Evolutionary conservation across 2,329 filamentous ascomycete species (phyloP).

Genomic region (Exophiala sp.): DNA sequence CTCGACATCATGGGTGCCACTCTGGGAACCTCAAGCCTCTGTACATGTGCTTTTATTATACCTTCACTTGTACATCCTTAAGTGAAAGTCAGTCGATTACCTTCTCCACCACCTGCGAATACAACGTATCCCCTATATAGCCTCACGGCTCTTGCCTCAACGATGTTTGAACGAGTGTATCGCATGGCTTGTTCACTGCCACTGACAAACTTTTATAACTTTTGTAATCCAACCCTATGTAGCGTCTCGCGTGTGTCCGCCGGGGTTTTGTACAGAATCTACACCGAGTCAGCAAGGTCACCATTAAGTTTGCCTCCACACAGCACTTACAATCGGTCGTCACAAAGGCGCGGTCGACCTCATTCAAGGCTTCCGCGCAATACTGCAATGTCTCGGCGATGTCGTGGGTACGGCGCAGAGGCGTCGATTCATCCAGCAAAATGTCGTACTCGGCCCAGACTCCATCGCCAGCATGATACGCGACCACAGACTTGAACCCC

Average conservation of each 20-base stretch:
- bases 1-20: not conserved
- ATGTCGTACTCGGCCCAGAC: slow-evolving; percentile 59
- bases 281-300: not conserved
- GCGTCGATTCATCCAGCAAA: slow-evolving; percentile 50
- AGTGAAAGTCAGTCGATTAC: no score
- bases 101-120: no score
- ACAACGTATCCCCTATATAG: no score
- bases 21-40: no score
- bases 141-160: no score
- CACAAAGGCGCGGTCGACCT: slow-evolving; percentile 50
- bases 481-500: slow-evolving; percentile 50
- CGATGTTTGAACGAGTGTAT: no score
- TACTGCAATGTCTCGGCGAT: slow-evolving; percentile 60
- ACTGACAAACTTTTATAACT: no score
- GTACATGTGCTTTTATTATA: no score
- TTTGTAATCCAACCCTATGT: not conserved
- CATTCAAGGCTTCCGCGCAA: slow-evolving; percentile 44
- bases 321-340: slow-evolving; percentile 44
- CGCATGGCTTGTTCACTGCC: no score
- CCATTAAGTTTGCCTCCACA: no score
- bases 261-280: slow-evolving; percentile 16
- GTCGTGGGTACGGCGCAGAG: slow-evolving; percentile 51
- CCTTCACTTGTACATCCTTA: no score
- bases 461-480: slow-evolving; percentile 58
- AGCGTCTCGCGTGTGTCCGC: slow-evolving; percentile 15